Conservation (phyloP, 441 rosid genomes). For the Breynia disticha region DNA sequence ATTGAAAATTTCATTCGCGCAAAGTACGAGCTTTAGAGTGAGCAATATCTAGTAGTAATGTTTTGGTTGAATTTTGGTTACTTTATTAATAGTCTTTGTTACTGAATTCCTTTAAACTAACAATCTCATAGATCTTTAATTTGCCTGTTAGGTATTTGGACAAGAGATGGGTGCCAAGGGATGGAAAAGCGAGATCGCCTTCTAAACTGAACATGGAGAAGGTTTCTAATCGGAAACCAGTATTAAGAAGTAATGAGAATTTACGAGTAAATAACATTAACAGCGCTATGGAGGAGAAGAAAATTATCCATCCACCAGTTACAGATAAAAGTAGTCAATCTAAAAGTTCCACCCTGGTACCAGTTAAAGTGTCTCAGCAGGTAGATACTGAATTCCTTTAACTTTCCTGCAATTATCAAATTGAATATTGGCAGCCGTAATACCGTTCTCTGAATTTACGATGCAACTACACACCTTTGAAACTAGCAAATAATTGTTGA, state of each 20-base stretch:
- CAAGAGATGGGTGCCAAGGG: conserved; percentile 51
- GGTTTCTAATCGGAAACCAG: conserved; percentile 17
- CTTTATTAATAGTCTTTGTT: conserved; percentile 3
- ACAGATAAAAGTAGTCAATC: conserved; percentile 11
- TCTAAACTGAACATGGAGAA: conserved; percentile 19
- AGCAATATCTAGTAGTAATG: conserved; percentile 14
- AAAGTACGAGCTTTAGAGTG: conserved; percentile 42
- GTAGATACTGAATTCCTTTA: conserved; percentile 17
- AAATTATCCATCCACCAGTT: conserved; percentile 6
- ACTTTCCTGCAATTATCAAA: background rate
- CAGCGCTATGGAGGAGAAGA: conserved; percentile 20
- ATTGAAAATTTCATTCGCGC: conserved; percentile 95
- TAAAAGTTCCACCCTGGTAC: conserved; percentile 16
- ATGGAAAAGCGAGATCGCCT: conserved; percentile 27
- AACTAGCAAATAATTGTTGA: too few species aligned
- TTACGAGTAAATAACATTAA: conserved; percentile 16
- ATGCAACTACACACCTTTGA: too few species aligned
- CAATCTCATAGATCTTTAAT: conserved; percentile 4
- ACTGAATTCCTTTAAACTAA: conserved; percentile 10
- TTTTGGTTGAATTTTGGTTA: conserved; percentile 12
- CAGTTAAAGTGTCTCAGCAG: conserved; percentile 24
- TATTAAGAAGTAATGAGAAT: conserved; percentile 10
- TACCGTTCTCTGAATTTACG: background rate
- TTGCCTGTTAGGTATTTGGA: conserved; percentile 38
- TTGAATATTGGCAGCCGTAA: background rate